phyloP scores from a whole-genome alignment of 768 basidiomycete species.

The Tulasnella sp. region DNA sequence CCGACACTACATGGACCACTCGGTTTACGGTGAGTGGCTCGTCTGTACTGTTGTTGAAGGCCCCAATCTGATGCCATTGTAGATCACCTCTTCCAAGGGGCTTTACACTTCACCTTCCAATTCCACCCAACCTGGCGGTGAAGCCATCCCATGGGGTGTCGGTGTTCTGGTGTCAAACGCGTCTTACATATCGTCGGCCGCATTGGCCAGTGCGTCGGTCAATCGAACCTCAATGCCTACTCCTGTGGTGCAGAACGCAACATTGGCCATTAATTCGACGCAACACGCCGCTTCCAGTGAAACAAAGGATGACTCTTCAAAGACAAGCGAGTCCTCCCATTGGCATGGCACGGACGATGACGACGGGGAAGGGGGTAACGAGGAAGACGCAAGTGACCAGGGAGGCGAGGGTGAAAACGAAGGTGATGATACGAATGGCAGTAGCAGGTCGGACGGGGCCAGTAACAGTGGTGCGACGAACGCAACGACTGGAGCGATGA shows the following conservation, averaged over 20 bases:
- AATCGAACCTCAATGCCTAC: neutral
- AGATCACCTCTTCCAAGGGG: conserved; percentile 30
- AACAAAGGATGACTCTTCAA: neutral
- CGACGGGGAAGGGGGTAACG: neutral
- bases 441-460: neutral
- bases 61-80: too few relatives aligned
- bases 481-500: too few relatives aligned
- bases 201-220: neutral
- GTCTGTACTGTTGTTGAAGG: neutral
- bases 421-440: neutral
- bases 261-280: neutral
- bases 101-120: conserved; percentile 23
- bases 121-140: conserved; percentile 28
- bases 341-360: neutral
- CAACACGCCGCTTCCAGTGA: neutral
- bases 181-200: neutral
- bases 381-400: neutral
- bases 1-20: conserved; percentile 28
- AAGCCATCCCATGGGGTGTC: conserved; percentile 30
- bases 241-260: neutral
- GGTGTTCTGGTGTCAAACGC: conserved; percentile 19
- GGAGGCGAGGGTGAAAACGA: neutral
- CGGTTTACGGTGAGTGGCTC: conserved; percentile 29
- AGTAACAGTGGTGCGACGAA: too few relatives aligned
- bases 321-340: neutral